These are phyloP conservation scores for Aspergillus tubingensis DNA, from an alignment of 2,329 filamentous ascomycete species.

Conservation along the genomic window DNA sequence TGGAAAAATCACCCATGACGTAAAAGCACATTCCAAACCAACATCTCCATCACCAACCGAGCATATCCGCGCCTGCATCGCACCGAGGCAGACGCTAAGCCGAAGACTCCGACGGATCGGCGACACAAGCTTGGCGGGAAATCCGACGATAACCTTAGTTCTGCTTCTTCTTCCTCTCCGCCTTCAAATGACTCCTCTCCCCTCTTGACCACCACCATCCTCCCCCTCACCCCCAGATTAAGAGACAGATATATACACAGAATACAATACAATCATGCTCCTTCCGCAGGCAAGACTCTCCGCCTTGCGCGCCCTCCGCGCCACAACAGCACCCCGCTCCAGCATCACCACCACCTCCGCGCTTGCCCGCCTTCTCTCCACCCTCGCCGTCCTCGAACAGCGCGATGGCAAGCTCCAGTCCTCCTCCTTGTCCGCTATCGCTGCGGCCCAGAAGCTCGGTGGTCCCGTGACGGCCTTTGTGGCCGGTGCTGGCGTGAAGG, in stretches of 20 bases:
- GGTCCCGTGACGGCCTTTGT: constrained; percentile 84
- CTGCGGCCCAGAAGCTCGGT: constrained; percentile 82
- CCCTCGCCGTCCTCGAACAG: constrained; percentile 89
- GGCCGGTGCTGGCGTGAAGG: constrained; percentile 75
- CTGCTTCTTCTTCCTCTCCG: constrained; percentile 19
- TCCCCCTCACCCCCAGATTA: background rate
- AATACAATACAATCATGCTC: constrained; percentile 26
- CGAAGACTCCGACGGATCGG: constrained; percentile 5
- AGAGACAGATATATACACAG: background rate
- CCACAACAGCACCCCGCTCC: constrained; percentile 40
- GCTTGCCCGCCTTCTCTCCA: constrained; percentile 73
- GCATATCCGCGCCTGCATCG: constrained; percentile 22
- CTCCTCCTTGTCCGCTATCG: constrained; percentile 80
- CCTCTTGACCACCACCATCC: background rate
- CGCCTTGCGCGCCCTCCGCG: constrained; percentile 45
- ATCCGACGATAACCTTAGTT: constrained; percentile 8
- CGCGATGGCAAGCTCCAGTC: constrained; percentile 81
- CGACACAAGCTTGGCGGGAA: background rate
- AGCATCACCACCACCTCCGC: constrained; percentile 55
- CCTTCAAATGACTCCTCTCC: background rate
- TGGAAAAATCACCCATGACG: background rate
- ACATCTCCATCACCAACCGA: background rate
- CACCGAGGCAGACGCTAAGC: constrained; percentile 8
- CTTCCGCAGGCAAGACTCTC: constrained; percentile 40
- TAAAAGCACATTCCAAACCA: background rate